Conservation (phyloP, 1,139 yeast genomes). For the Suhomyces coccinellae region DNA sequence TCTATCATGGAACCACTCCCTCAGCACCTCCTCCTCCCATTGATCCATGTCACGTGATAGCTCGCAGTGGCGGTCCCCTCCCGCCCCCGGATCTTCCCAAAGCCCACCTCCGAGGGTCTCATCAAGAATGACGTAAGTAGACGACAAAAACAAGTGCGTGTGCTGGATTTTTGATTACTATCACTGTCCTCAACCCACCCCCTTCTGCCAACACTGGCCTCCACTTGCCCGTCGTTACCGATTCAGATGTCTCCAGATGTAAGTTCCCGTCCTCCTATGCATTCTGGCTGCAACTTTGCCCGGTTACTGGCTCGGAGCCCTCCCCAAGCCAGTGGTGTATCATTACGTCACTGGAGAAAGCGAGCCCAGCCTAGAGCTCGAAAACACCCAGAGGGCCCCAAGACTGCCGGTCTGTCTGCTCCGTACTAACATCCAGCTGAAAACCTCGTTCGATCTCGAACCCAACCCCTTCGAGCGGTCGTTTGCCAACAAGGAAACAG, state of each 20-base stretch:
- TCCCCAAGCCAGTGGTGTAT: conserved; percentile 1
- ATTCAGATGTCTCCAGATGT: conserved; percentile 12
- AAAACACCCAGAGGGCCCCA: not conserved
- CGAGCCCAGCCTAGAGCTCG: not conserved
- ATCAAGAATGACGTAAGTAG: conserved; percentile 11
- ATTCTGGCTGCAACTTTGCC: not conserved
- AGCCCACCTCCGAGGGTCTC: conserved; percentile 3
- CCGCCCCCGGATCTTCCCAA: conserved; percentile 1
- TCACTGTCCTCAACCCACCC: conserved; percentile 2
- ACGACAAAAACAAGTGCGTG: conserved; percentile 5
- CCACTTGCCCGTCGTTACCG: not conserved
- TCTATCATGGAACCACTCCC: too few relatives aligned
- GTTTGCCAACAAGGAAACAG: conserved; percentile 60
- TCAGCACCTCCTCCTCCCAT: too few relatives aligned
- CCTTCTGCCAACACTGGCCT: not conserved
- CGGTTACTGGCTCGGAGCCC: not conserved
- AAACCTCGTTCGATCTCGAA: conserved; percentile 71
- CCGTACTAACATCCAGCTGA: conserved; percentile 28
- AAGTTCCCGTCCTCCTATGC: conserved; percentile 1
- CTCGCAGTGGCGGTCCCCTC: not conserved
- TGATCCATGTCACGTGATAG: not conserved
- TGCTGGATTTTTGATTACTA: conserved; percentile 7
- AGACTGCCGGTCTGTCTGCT: not conserved
- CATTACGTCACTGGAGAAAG: conserved; percentile 9
- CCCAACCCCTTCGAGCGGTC: conserved; percentile 96